Evolutionary conservation across 2,329 filamentous ascomycete species (phyloP).

Genomic region (Chaetothyriales sp.): DNA sequence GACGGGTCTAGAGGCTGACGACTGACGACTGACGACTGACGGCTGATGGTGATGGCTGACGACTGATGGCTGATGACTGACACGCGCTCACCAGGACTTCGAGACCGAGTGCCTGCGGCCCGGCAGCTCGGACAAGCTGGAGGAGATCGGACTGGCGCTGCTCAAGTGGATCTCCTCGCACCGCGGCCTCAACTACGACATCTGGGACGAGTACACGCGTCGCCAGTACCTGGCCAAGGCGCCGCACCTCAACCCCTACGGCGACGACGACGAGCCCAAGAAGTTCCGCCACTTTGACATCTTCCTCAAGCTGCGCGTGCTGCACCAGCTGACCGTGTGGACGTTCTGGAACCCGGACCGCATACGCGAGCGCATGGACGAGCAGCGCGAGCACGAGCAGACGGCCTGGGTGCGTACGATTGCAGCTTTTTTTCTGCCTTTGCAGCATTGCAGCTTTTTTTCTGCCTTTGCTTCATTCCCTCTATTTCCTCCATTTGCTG

Average conservation of each 20-base stretch:
- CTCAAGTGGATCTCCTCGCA: constrained; percentile 92
- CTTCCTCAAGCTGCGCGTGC: constrained; percentile 60
- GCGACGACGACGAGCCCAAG: constrained; percentile 55
- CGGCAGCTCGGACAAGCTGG: constrained; percentile 54
- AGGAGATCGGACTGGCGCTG: constrained; percentile 70
- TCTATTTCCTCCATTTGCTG: too few relatives aligned
- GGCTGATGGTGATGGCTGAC: constrained; percentile 8
- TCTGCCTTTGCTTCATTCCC: too few relatives aligned
- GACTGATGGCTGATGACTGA: constrained; percentile 8
- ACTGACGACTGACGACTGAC: too few relatives aligned
- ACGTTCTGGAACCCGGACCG: constrained; percentile 76
- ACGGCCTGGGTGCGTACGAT: constrained; percentile 57
- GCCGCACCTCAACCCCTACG: constrained; percentile 70
- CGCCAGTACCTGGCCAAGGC: constrained; percentile 78
- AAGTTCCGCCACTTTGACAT: constrained; percentile 73
- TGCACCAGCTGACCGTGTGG: constrained; percentile 85
- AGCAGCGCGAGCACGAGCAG: constrained; percentile 66
- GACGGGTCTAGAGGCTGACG: not conserved
- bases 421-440: constrained; percentile 6
- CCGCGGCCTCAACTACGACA: constrained; percentile 71
- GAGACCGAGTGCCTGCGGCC: constrained; percentile 79
- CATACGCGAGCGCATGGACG: constrained; percentile 72
- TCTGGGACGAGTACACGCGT: constrained; percentile 86
- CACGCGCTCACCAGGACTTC: constrained; percentile 50
- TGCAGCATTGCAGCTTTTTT: too few relatives aligned